Evolutionary conservation across 176 grass and related monocot genomes (phyloP).

Genomic region (Ampelocalamus luodianensis): DNA sequence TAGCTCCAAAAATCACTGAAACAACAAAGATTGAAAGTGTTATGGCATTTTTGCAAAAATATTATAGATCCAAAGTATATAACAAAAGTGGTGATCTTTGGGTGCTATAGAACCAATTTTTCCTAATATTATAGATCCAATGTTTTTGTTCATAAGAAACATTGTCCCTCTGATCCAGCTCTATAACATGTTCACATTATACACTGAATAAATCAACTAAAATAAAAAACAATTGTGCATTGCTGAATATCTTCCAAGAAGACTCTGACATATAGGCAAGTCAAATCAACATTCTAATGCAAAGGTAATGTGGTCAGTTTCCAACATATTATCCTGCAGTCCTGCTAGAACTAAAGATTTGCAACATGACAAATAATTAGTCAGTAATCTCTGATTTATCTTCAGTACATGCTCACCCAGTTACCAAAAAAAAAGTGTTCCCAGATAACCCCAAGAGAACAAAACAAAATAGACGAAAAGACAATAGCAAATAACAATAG

Average conservation of each 20-base stretch:
- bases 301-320: constrained; percentile 16
- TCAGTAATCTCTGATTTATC: not conserved
- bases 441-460: not conserved
- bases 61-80: not conserved
- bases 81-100: not conserved
- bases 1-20: not conserved
- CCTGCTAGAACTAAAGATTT: not conserved
- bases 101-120: too few relatives aligned
- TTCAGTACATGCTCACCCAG: not conserved
- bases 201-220: constrained; percentile 9
- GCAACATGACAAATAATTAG: constrained; percentile 7
- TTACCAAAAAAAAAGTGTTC: not conserved
- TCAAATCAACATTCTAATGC: not conserved
- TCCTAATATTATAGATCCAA: too few relatives aligned
- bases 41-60: constrained; percentile 25
- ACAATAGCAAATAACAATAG: not conserved
- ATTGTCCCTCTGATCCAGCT: not conserved
- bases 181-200: constrained; percentile 20
- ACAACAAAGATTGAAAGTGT: constrained; percentile 19
- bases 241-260: not conserved
- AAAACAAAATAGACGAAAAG: not conserved
- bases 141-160: too few relatives aligned
- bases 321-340: not conserved
- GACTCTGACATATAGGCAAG: not conserved
- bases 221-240: not conserved